Evolutionary conservation across 805 yeast genomes (phyloP), one percentile per base, ranked within the genome.

Genomic region (Yarrowia deformans): DNA sequence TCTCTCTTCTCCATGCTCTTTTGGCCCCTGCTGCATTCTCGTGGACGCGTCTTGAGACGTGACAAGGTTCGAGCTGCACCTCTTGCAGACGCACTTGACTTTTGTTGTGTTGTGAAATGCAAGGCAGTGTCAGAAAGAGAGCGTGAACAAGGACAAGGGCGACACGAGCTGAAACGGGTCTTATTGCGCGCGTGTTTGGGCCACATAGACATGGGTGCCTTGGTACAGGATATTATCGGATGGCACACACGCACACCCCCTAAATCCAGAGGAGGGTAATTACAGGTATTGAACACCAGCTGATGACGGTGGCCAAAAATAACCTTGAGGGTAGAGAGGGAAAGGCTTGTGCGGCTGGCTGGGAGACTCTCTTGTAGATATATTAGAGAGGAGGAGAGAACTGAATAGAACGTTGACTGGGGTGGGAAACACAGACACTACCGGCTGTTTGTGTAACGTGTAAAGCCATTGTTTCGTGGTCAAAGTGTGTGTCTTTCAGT

Each of bases 1-100:
- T 12, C 18, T 23, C 9, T 6, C 16, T 23, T 5, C 29, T 3
- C 8, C 29, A 12, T 29, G 16, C n/a, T 5, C 10, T n/a, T n/a
- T 10, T 18, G 5, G 8, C 16, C 19, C 35, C 37, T 14, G 13
- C 23, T 40, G 37, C 48, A 56, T 40, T 56, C 63, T 56, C 63
- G 48, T 56, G 48, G 39, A 56, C 64, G 64, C 49, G 64, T 42
- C 23, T 56, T 29, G 48, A 29, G 40, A 56, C 64, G 64, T 42
- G 64, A 56, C 64, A 40, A 56, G 64, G 64, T 56, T 56, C 8
- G 12, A 23, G 16, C 12, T 50, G 56, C 56, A 52, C 37, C 18
- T 16, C 9, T 48, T 42, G 63, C 39, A 39, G 23, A 16, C 3
- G 13, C 23, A 18, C 46, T 18, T n/a, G 46, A n/a, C 46, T n/a